Evolutionary conservation across 2,329 filamentous ascomycete species (phyloP).

Genomic region (Fusarium sp.): DNA sequence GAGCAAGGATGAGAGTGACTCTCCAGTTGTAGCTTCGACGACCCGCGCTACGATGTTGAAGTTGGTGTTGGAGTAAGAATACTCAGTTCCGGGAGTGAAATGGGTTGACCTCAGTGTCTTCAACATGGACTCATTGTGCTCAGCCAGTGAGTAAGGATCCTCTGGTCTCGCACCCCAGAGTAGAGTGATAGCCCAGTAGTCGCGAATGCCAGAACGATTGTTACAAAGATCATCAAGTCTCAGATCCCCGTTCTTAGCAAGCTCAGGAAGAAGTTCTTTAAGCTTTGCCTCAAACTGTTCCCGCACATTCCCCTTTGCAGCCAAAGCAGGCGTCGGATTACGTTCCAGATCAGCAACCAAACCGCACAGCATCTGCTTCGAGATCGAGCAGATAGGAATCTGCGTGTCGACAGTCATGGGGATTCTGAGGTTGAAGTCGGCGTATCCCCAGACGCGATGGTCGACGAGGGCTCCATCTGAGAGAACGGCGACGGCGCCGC

Average conservation of each 20-base stretch:
- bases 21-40: slow-evolving; percentile 12
- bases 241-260: slow-evolving; percentile 9
- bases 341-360: slow-evolving; percentile 23
- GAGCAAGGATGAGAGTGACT: slow-evolving; percentile 16
- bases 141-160: slow-evolving; percentile 17
- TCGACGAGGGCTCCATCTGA: slow-evolving; percentile 21
- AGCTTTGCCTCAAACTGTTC: slow-evolving; percentile 25
- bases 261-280: slow-evolving; percentile 9
- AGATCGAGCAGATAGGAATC: slow-evolving; percentile 31
- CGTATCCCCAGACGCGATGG: slow-evolving; percentile 29
- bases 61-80: slow-evolving; percentile 34
- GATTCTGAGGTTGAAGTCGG: slow-evolving; percentile 28
- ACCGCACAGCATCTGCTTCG: slow-evolving; percentile 34
- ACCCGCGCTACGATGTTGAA: slow-evolving; percentile 28
- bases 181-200: slow-evolving; percentile 29
- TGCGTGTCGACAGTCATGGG: slow-evolving; percentile 26
- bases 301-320: slow-evolving; percentile 13
- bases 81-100: slow-evolving; percentile 25
- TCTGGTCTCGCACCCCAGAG: slow-evolving; percentile 31
- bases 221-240: slow-evolving; percentile 21
- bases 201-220: slow-evolving; percentile 30
- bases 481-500: slow-evolving; percentile 26
- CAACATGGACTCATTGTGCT: slow-evolving; percentile 17
- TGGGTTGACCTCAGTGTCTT: slow-evolving; percentile 19
- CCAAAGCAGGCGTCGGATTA: slow-evolving; percentile 14